These are phyloP conservation scores for Epicoccum nigrum DNA, from an alignment of 2,329 filamentous ascomycete species.

Conservation along the genomic window DNA sequence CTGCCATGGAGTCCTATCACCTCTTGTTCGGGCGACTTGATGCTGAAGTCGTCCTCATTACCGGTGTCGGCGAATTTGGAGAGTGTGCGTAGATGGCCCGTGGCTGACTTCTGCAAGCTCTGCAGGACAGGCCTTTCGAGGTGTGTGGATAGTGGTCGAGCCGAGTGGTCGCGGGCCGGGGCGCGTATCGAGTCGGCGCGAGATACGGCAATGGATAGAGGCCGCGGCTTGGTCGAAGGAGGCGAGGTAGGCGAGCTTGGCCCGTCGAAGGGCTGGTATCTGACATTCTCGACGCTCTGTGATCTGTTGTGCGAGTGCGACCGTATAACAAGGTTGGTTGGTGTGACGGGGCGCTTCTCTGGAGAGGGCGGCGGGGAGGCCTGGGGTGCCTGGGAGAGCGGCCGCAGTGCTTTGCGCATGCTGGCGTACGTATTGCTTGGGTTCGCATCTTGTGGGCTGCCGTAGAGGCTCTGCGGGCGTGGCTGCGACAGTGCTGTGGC, in stretches of 20 bases:
- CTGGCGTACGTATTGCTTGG: slow-evolving; percentile 73
- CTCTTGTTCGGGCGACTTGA: slow-evolving; percentile 79
- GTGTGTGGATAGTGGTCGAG: slow-evolving; percentile 40
- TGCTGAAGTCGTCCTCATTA: slow-evolving; percentile 78
- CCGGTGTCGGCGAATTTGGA: slow-evolving; percentile 81
- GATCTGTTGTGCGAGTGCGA: slow-evolving; percentile 38
- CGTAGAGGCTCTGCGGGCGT: slow-evolving; percentile 55
- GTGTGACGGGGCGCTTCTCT: slow-evolving; percentile 23
- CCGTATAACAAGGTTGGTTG: slow-evolving; percentile 24
- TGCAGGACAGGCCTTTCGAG: slow-evolving; percentile 67
- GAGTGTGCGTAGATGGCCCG: slow-evolving; percentile 84
- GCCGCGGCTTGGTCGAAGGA: slow-evolving; percentile 52
- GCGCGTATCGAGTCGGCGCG: slow-evolving; percentile 48
- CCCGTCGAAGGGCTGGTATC: slow-evolving; percentile 53
- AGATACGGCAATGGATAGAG: slow-evolving; percentile 49
- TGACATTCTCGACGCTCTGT: slow-evolving; percentile 51
- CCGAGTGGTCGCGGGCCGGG: slow-evolving; percentile 42
- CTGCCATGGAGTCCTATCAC: slow-evolving; percentile 87
- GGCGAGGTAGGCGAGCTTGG: slow-evolving; percentile 46
- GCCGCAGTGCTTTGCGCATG: slow-evolving; percentile 77
- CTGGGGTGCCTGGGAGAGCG: slow-evolving; percentile 42
- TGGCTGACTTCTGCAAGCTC: slow-evolving; percentile 84
- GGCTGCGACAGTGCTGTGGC: slow-evolving; percentile 62
- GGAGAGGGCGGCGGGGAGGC: slow-evolving; percentile 39
- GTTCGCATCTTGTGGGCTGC: slow-evolving; percentile 48